Percentiles rank a stretch among this genome's conserved stretches.
Conservation (phyloP, 106 monocot species). For the Chionographis japonica region DNA sequence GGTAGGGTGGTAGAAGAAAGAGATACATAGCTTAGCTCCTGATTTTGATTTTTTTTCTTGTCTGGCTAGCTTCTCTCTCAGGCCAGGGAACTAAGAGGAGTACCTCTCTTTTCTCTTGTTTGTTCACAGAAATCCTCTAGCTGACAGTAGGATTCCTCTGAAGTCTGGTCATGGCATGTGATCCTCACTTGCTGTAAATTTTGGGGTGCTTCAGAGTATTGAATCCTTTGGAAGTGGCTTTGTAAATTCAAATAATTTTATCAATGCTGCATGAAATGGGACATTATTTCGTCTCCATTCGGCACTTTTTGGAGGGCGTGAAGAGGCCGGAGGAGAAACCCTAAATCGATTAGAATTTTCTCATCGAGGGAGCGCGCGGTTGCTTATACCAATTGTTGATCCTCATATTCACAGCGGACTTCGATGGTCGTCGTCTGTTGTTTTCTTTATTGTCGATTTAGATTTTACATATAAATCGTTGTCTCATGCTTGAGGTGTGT, state of each 20-base stretch:
- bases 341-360: too few relatives aligned
- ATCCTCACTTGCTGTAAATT: slow-evolving; percentile 13
- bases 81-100: too few relatives aligned
- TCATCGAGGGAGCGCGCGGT: too few relatives aligned
- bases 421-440: too few relatives aligned
- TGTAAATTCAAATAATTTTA: slow-evolving; percentile 9
- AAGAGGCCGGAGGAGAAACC: too few relatives aligned
- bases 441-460: too few relatives aligned
- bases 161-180: slow-evolving; percentile 6
- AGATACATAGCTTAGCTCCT: neutral
- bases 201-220: slow-evolving; percentile 4
- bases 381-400: too few relatives aligned
- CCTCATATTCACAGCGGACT: too few relatives aligned
- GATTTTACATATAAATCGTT: too few relatives aligned
- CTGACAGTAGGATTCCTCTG: neutral
- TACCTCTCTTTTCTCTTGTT: neutral
- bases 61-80: neutral
- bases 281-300: neutral
- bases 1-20: neutral
- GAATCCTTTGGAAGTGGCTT: slow-evolving; percentile 1
- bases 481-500: too few relatives aligned
- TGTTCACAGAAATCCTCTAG: neutral
- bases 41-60: slow-evolving; percentile 1
- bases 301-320: too few relatives aligned
- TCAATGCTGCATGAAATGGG: neutral